phyloP scores from a whole-genome alignment of 805 yeast species.

The Kurtzmaniella fragi region DNA sequence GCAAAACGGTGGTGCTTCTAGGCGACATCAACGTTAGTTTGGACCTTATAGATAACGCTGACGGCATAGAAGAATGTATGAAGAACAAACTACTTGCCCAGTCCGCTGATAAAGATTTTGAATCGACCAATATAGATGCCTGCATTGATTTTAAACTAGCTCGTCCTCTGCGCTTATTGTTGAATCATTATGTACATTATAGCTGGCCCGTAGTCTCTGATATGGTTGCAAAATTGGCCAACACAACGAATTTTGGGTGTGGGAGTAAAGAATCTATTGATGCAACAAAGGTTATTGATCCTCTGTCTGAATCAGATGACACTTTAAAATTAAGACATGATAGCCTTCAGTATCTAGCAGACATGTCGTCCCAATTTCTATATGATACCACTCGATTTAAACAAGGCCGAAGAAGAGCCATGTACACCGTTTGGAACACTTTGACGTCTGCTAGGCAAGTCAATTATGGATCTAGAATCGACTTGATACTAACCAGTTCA shows the following conservation, averaged over 20 bases:
- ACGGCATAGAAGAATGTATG: constrained; percentile 44
- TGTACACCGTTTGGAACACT: constrained; percentile 94
- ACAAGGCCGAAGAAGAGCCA: constrained; percentile 53
- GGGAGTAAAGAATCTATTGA: not conserved
- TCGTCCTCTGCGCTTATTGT: constrained; percentile 21
- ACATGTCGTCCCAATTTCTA: constrained; percentile 25
- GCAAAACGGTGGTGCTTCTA: constrained; percentile 70
- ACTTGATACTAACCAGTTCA: constrained; percentile 55
- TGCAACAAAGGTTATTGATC: no score
- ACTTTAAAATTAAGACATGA: not conserved
- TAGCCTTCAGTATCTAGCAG: not conserved
- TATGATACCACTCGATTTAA: constrained; percentile 54
- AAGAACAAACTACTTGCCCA: constrained; percentile 20
- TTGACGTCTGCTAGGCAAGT: constrained; percentile 68
- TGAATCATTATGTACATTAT: constrained; percentile 24
- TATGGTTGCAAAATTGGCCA: not conserved
- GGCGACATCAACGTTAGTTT: constrained; percentile 87
- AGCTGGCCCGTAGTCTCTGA: constrained; percentile 7
- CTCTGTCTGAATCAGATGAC: not conserved
- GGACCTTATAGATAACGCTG: constrained; percentile 81
- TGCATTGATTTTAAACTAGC: constrained; percentile 31
- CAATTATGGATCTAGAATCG: constrained; percentile 87
- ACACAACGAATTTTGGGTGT: no score
- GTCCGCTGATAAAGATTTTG: constrained; percentile 16
- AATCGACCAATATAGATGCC: constrained; percentile 19